Conservation (phyloP, 2,329 filamentous ascomycete species). For the Calonectria honghensis region DNA sequence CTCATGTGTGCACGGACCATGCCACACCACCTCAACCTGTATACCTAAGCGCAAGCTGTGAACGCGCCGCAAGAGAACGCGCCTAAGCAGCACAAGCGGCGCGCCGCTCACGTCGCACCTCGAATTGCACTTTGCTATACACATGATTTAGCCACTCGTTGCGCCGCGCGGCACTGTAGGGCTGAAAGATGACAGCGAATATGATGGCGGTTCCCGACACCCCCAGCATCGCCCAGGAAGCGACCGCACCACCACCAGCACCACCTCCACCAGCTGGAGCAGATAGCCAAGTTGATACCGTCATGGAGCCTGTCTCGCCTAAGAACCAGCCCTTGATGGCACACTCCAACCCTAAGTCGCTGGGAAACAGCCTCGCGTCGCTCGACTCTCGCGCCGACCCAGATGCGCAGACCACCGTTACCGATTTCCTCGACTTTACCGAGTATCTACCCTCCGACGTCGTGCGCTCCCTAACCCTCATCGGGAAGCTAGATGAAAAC, state of each 20-base stretch:
- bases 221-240: conserved; percentile 55
- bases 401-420: conserved; percentile 81
- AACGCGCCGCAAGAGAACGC: conserved; percentile 22
- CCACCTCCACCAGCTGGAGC: background rate
- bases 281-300: conserved; percentile 47
- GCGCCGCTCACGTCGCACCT: conserved; percentile 33
- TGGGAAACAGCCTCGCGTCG: conserved; percentile 58
- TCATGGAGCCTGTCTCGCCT: conserved; percentile 56
- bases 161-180: conserved; percentile 30
- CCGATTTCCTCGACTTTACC: conserved; percentile 81
- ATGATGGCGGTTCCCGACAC: conserved; percentile 27
- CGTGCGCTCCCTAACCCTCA: conserved; percentile 78
- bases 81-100: conserved; percentile 29
- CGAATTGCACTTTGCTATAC: conserved; percentile 29
- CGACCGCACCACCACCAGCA: conserved; percentile 7
- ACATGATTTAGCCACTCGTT: conserved; percentile 30
- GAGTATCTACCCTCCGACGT: conserved; percentile 82
- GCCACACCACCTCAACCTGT: background rate
- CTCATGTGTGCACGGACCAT: conserved; percentile 44
- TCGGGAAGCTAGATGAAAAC: conserved; percentile 77
- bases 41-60: conserved; percentile 5
- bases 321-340: conserved; percentile 54
- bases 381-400: conserved; percentile 76
- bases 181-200: conserved; percentile 26
- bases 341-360: conserved; percentile 50